These are phyloP conservation scores for Pelargonium fulgidum DNA, from an alignment of 441 rosid genomes.

Conservation along the genomic window DNA sequence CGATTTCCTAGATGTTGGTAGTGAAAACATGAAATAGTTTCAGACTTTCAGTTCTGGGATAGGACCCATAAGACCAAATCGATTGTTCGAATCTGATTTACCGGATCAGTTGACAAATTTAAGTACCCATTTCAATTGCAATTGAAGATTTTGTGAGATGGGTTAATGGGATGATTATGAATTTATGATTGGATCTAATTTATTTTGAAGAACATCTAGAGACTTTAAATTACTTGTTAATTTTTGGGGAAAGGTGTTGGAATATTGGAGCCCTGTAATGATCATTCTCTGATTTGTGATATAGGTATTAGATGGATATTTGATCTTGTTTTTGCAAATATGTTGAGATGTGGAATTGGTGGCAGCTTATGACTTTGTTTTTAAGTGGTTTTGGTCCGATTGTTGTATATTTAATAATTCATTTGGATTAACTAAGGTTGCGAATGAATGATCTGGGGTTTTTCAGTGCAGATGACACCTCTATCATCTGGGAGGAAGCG, in stretches of 20 bases:
- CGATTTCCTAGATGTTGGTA: background rate
- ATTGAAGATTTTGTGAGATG: background rate
- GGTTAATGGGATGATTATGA: background rate
- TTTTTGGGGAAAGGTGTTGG: background rate
- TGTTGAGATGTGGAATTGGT: background rate
- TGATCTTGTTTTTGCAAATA: background rate
- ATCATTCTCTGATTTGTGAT: conserved; percentile 5
- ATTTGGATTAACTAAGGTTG: background rate
- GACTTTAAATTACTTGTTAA: background rate
- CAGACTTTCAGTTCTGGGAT: background rate
- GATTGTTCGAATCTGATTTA: background rate
- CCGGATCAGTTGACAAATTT: background rate
- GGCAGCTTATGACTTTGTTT: background rate
- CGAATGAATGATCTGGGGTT: background rate
- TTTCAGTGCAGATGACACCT: conserved; percentile 24
- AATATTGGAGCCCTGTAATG: background rate
- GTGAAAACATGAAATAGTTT: background rate
- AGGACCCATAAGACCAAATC: background rate
- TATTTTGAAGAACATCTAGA: background rate
- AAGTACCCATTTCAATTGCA: background rate
- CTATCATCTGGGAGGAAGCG: conserved; percentile 22
- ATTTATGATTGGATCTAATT: too few relatives aligned
- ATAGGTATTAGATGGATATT: background rate
- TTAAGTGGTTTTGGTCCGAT: background rate
- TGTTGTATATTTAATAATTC: background rate